These are phyloP conservation scores for Leccinum variabile DNA, from an alignment of 1,284 basidiomycete species.

Conservation along the genomic window DNA sequence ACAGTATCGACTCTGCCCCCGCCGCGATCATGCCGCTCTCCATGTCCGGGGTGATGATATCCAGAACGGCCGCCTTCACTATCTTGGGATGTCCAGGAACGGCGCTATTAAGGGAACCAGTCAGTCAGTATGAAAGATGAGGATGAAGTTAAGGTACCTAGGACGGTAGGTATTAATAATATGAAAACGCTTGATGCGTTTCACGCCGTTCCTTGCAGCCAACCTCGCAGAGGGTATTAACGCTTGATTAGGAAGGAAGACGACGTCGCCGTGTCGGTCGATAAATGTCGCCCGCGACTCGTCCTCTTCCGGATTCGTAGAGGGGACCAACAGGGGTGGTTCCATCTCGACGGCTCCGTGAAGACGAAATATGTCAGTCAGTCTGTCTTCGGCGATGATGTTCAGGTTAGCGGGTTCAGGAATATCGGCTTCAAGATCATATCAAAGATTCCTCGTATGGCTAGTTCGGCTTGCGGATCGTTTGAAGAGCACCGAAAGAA, in stretches of 20 bases:
- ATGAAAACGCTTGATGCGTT: slow-evolving; percentile 89
- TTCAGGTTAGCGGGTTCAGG: slow-evolving; percentile 76
- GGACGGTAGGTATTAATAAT: slow-evolving; percentile 73
- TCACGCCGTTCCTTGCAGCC: slow-evolving; percentile 71
- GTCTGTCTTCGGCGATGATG: slow-evolving; percentile 74
- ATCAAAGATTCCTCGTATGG: slow-evolving; percentile 72
- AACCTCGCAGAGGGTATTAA: slow-evolving; percentile 84
- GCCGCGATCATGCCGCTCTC: slow-evolving; percentile 60
- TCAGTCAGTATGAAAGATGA: neutral
- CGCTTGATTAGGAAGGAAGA: slow-evolving; percentile 77
- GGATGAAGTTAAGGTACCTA: slow-evolving; percentile 43
- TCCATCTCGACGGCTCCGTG: slow-evolving; percentile 90
- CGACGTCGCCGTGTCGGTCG: slow-evolving; percentile 81
- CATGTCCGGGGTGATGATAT: slow-evolving; percentile 76
- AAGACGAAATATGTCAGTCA: slow-evolving; percentile 77
- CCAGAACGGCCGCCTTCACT: slow-evolving; percentile 72
- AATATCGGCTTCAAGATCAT: slow-evolving; percentile 70
- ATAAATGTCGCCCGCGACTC: slow-evolving; percentile 67
- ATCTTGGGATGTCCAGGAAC: slow-evolving; percentile 70
- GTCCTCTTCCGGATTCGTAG: slow-evolving; percentile 29
- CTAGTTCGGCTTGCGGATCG: slow-evolving; percentile 53
- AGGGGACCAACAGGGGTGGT: slow-evolving; percentile 80
- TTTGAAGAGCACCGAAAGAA: slow-evolving; percentile 70
- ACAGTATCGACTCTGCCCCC: slow-evolving; percentile 66
- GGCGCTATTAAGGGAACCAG: slow-evolving; percentile 39